Evolutionary conservation across 345 rosid genomes (phyloP).

Genomic region (Draba incana): DNA sequence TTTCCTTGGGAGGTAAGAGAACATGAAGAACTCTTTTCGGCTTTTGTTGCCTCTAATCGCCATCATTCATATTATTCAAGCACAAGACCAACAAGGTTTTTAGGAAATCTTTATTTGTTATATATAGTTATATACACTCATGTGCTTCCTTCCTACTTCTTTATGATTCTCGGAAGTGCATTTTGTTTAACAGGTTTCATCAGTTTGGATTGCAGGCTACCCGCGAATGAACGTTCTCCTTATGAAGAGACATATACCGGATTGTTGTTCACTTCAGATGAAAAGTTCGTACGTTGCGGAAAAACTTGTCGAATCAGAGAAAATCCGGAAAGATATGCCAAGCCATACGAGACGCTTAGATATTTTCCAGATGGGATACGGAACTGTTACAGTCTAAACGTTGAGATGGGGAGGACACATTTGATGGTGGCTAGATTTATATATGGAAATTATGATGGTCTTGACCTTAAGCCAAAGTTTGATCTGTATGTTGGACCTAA

Average conservation of each 20-base stretch:
- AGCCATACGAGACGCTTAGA: conserved; percentile 13
- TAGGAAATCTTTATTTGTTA: neutral
- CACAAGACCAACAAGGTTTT: conserved; percentile 38
- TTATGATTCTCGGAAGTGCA: neutral
- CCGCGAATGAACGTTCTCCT: neutral
- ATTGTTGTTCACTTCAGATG: no score
- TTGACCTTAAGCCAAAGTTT: conserved; percentile 26
- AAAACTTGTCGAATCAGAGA: no score
- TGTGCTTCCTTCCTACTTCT: neutral
- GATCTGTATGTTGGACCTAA: conserved; percentile 50
- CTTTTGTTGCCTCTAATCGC: neutral
- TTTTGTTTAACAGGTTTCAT: conserved; percentile 38
- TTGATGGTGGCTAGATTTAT: conserved; percentile 34
- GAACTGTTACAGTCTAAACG: conserved; percentile 45
- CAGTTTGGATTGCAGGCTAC: conserved; percentile 46
- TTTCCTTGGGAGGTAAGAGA: neutral
- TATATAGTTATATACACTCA: neutral
- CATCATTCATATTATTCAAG: conserved; percentile 8
- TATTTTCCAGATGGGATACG: conserved; percentile 43
- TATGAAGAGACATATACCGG: no score
- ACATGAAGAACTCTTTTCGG: neutral
- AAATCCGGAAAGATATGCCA: no score
- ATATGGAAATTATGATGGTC: conserved; percentile 51
- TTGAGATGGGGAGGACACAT: conserved; percentile 36
- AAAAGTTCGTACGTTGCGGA: no score